phyloP scores from a whole-genome alignment of 352 stramenopile species.

The Blastocystis sp. region DNA sequence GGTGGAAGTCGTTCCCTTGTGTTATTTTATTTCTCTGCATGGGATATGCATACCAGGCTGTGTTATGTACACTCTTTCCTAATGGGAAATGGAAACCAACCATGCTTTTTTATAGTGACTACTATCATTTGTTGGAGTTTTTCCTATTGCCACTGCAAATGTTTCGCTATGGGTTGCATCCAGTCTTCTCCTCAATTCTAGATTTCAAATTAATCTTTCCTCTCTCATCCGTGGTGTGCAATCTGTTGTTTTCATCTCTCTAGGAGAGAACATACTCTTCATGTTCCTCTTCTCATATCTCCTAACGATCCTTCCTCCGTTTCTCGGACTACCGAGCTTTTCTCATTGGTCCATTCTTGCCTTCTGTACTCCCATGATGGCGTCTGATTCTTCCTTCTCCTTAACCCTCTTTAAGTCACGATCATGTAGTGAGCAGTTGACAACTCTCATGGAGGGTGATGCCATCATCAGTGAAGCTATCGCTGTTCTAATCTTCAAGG shows the following conservation, averaged over 20 bases:
- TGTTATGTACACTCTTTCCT: neutral
- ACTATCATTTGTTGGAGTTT: constrained; percentile 32
- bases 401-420: neutral
- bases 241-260: neutral
- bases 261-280: constrained; percentile 48
- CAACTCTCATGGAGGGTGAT: constrained; percentile 46
- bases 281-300: constrained; percentile 48
- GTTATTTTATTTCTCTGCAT: constrained; percentile 26
- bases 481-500: constrained; percentile 28
- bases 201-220: constrained; percentile 17
- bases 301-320: neutral
- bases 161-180: constrained; percentile 14
- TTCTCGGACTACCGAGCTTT: neutral
- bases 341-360: constrained; percentile 16
- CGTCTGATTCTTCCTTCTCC: constrained; percentile 52
- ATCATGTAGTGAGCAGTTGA: neutral
- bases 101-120: constrained; percentile 5
- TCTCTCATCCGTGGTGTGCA: neutral
- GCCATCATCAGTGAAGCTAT: constrained; percentile 44
- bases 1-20: neutral
- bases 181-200: neutral
- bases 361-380: constrained; percentile 50
- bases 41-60: neutral
- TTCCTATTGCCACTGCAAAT: constrained; percentile 28
- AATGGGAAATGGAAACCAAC: constrained; percentile 16